Percentiles rank a stretch among this genome's conserved stretches.
Evolutionary conservation across 2,329 filamentous ascomycete species (phyloP).

Genomic region (Claviceps africana): DNA sequence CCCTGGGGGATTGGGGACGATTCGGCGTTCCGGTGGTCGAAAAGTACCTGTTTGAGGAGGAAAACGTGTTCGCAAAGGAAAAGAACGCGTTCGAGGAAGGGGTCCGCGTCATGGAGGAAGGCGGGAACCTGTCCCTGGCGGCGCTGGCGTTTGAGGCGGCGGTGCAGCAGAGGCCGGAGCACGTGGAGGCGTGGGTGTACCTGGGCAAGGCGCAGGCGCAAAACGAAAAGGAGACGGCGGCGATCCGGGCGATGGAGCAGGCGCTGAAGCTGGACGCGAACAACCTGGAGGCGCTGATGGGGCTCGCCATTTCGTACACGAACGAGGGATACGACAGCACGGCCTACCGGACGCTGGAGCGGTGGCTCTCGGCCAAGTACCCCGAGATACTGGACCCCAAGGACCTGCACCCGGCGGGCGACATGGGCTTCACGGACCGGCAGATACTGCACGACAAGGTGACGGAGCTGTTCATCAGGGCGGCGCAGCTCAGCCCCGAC

Average conservation of each 20-base stretch:
- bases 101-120: slow-evolving; percentile 80
- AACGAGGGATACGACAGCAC: slow-evolving; percentile 98
- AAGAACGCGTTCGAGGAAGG: slow-evolving; percentile 85
- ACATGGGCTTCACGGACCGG: slow-evolving; percentile 89
- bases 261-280: slow-evolving; percentile 76
- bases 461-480: slow-evolving; percentile 78
- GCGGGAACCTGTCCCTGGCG: slow-evolving; percentile 85
- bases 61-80: slow-evolving; percentile 75
- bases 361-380: slow-evolving; percentile 94
- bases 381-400: slow-evolving; percentile 63
- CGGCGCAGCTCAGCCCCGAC: slow-evolving; percentile 79
- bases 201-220: slow-evolving; percentile 88
- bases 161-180: slow-evolving; percentile 73
- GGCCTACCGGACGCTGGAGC: slow-evolving; percentile 88
- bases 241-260: slow-evolving; percentile 85
- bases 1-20: slow-evolving; percentile 47
- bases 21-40: slow-evolving; percentile 67
- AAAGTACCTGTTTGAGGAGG: slow-evolving; percentile 86
- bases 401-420: slow-evolving; percentile 59
- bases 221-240: slow-evolving; percentile 95
- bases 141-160: slow-evolving; percentile 93
- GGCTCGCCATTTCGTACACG: slow-evolving; percentile 88
- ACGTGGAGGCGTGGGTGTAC: slow-evolving; percentile 87
- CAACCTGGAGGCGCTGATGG: slow-evolving; percentile 86
- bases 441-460: slow-evolving; percentile 81